phyloP scores from a whole-genome alignment of 2,329 filamentous ascomycete species.

The Exophiala sp. region DNA sequence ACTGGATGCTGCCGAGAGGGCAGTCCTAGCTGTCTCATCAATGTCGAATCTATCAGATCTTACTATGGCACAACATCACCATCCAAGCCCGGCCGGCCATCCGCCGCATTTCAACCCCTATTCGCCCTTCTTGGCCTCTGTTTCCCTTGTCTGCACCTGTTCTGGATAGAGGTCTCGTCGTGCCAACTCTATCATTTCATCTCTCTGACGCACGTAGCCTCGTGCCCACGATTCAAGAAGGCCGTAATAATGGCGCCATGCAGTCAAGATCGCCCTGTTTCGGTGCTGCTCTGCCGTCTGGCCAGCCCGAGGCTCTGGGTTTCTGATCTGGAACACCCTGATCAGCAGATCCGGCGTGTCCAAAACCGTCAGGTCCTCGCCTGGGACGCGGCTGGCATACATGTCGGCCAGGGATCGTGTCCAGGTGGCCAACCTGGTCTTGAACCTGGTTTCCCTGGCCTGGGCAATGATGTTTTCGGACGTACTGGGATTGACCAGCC shows the following conservation, averaged over 20 bases:
- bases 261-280: background rate
- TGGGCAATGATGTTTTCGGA: background rate
- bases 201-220: background rate
- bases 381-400: background rate
- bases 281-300: background rate
- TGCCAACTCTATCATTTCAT: background rate
- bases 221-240: background rate
- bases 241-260: background rate
- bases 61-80: too few relatives aligned
- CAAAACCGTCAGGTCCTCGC: background rate
- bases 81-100: too few relatives aligned
- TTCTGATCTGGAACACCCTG: background rate
- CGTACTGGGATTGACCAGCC: background rate
- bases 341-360: background rate
- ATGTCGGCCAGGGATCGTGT: background rate
- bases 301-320: background rate
- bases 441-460: background rate
- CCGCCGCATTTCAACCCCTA: background rate
- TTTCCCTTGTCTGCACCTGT: too few relatives aligned
- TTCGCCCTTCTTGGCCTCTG: background rate
- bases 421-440: too few relatives aligned
- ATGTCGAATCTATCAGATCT: too few relatives aligned
- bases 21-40: too few relatives aligned
- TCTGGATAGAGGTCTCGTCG: background rate
- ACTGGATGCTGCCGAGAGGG: background rate